Evolutionary conservation across 805 yeast species (phyloP).

Genomic region (Candida hispaniensis): DNA sequence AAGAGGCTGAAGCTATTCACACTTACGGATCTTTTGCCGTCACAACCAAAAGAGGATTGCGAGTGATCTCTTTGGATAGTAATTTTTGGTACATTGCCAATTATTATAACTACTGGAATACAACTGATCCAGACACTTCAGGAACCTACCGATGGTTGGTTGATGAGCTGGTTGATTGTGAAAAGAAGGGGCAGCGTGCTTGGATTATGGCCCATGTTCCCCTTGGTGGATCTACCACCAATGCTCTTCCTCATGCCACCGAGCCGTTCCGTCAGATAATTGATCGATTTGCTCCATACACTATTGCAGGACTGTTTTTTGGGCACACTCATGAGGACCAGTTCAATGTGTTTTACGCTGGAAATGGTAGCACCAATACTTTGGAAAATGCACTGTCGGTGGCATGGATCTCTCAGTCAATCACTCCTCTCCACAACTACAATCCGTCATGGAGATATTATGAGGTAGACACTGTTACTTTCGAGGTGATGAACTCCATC

Average conservation of each 20-base stretch:
- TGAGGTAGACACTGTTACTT: slow-evolving; percentile 50
- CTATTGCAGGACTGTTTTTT: slow-evolving; percentile 57
- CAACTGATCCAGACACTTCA: slow-evolving; percentile 44
- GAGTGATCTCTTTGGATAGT: slow-evolving; percentile 53
- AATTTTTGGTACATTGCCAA: slow-evolving; percentile 59
- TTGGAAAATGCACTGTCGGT: slow-evolving; percentile 37
- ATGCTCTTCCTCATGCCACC: slow-evolving; percentile 52
- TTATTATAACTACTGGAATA: slow-evolving; percentile 42
- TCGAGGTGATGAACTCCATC: slow-evolving; percentile 48
- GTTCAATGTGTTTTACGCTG: slow-evolving; percentile 47
- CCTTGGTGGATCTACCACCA: slow-evolving; percentile 35
- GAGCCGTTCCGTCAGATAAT: slow-evolving; percentile 45
- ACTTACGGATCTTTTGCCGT: slow-evolving; percentile 51
- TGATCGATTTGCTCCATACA: slow-evolving; percentile 56
- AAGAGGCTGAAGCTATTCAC: slow-evolving; percentile 29
- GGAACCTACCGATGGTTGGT: slow-evolving; percentile 54
- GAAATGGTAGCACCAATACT: slow-evolving; percentile 34
- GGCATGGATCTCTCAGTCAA: slow-evolving; percentile 58
- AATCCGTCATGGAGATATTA: slow-evolving; percentile 70
- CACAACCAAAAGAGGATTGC: slow-evolving; percentile 45
- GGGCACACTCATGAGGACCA: slow-evolving; percentile 68
- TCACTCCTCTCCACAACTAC: slow-evolving; percentile 48
- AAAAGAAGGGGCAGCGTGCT: slow-evolving; percentile 47
- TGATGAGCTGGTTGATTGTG: slow-evolving; percentile 52
- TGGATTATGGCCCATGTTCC: slow-evolving; percentile 69